Conservation (phyloP, 768 basidiomycete genomes). For the Rhodosporidiobolus odoratus region DNA sequence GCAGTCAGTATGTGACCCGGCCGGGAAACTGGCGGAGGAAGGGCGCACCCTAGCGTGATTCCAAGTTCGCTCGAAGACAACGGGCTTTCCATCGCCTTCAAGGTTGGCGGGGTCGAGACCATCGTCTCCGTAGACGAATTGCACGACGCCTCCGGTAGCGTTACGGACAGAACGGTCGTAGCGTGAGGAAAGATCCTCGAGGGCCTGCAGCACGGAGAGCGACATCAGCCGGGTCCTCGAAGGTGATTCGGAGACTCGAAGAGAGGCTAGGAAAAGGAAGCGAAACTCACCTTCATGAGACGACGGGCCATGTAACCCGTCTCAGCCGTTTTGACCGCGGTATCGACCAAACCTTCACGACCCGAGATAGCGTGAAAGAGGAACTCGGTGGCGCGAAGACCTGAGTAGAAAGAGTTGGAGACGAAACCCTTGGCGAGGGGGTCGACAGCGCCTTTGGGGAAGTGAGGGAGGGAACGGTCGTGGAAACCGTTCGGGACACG, state of each 20-base stretch:
- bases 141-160: slow-evolving; percentile 88
- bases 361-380: slow-evolving; percentile 98
- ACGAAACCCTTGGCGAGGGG: slow-evolving; percentile 98
- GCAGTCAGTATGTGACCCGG: background rate
- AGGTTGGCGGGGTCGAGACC: slow-evolving; percentile 93
- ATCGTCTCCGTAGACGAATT: slow-evolving; percentile 95
- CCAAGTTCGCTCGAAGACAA: slow-evolving; percentile 84
- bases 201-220: slow-evolving; percentile 50
- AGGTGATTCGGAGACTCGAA: background rate
- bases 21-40: background rate
- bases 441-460: slow-evolving; percentile 91
- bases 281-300: slow-evolving; percentile 68
- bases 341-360: slow-evolving; percentile 96
- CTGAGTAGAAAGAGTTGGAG: slow-evolving; percentile 90
- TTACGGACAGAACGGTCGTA: slow-evolving; percentile 95
- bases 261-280: background rate
- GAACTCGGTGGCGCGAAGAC: slow-evolving; percentile 88
- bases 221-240: background rate
- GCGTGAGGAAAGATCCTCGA: slow-evolving; percentile 92
- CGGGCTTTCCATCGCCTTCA: slow-evolving; percentile 89
- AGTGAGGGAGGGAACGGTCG: slow-evolving; percentile 97
- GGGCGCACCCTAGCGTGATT: slow-evolving; percentile 60
- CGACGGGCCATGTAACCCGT: slow-evolving; percentile 99
- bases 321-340: slow-evolving; percentile 98
- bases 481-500: slow-evolving; percentile 99